These are phyloP conservation scores for Penicillium pulvis DNA, from an alignment of 495 filamentous ascomycete genomes.

Conservation along the genomic window DNA sequence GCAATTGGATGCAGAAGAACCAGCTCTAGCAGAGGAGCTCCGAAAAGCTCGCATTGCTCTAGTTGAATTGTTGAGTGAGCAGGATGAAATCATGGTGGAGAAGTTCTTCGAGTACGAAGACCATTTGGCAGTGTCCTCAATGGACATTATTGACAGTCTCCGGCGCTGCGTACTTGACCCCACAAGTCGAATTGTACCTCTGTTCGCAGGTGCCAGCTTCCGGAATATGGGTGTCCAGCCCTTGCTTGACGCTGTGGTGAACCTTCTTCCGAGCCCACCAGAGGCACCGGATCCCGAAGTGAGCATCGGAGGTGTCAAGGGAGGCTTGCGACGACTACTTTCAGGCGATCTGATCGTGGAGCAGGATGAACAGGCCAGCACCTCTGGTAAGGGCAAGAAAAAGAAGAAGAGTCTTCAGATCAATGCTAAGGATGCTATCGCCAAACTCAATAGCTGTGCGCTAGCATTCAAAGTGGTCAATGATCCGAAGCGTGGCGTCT, in stretches of 20 bases:
- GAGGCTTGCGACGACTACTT: slow-evolving; percentile 54
- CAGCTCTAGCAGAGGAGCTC: slow-evolving; percentile 66
- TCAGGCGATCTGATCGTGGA: slow-evolving; percentile 50
- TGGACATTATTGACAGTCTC: slow-evolving; percentile 70
- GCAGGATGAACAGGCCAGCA: slow-evolving; percentile 36
- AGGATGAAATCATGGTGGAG: slow-evolving; percentile 85
- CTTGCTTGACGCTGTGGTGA: slow-evolving; percentile 81
- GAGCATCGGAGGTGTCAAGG: slow-evolving; percentile 58
- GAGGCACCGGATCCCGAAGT: slow-evolving; percentile 81
- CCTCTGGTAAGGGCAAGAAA: slow-evolving; percentile 45
- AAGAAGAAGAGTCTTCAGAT: slow-evolving; percentile 35
- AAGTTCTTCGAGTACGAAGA: slow-evolving; percentile 79
- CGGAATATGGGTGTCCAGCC: slow-evolving; percentile 94
- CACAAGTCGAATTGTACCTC: slow-evolving; percentile 68
- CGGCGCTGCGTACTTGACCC: slow-evolving; percentile 64
- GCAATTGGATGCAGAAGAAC: slow-evolving; percentile 54
- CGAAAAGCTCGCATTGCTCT: slow-evolving; percentile 73
- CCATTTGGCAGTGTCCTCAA: slow-evolving; percentile 62
- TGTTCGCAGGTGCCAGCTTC: slow-evolving; percentile 92
- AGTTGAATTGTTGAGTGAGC: slow-evolving; percentile 80
- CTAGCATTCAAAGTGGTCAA: slow-evolving; percentile 97
- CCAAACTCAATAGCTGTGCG: slow-evolving; percentile 73
- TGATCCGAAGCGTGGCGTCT: slow-evolving; percentile 78
- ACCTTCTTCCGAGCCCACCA: slow-evolving; percentile 80
- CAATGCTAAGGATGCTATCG: slow-evolving; percentile 57